Conservation (phyloP, 2,329 filamentous ascomycete genomes). For the Ascochyta pisi region DNA sequence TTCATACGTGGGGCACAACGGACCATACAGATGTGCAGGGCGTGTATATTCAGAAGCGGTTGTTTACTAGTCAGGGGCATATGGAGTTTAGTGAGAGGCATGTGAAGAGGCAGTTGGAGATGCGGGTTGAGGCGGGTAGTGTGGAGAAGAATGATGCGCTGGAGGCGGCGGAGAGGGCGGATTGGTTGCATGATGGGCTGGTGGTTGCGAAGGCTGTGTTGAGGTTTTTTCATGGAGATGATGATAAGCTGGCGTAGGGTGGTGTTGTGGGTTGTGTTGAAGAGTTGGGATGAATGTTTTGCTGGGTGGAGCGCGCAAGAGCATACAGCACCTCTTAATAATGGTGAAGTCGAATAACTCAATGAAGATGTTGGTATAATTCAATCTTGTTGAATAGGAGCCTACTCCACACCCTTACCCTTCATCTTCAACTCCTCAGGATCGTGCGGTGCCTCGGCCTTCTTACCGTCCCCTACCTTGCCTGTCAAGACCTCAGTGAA, state of each 20-base stretch:
- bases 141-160: constrained; percentile 48
- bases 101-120: constrained; percentile 55
- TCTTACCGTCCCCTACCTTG: constrained; percentile 27
- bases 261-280: constrained; percentile 10
- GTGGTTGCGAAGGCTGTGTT: constrained; percentile 40
- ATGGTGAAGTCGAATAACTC: no score
- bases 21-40: constrained; percentile 55
- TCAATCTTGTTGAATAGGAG: no score
- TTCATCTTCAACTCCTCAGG: constrained; percentile 39
- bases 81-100: constrained; percentile 57
- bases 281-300: no score
- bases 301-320: no score
- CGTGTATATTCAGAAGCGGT: constrained; percentile 52
- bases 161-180: constrained; percentile 42
- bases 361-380: no score
- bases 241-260: constrained; percentile 28
- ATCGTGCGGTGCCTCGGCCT: constrained; percentile 28
- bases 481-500: constrained; percentile 35
- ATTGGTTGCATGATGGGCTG: constrained; percentile 43
- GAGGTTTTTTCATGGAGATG: constrained; percentile 44
- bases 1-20: constrained; percentile 59
- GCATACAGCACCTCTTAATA: no score
- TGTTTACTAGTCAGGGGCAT: constrained; percentile 58
- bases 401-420: constrained; percentile 40
- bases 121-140: constrained; percentile 52